Evolutionary conservation across 1,139 yeast genomes (phyloP), one percentile per base, ranked within the genome.

Genomic region (Insectozyma bohioensis): DNA sequence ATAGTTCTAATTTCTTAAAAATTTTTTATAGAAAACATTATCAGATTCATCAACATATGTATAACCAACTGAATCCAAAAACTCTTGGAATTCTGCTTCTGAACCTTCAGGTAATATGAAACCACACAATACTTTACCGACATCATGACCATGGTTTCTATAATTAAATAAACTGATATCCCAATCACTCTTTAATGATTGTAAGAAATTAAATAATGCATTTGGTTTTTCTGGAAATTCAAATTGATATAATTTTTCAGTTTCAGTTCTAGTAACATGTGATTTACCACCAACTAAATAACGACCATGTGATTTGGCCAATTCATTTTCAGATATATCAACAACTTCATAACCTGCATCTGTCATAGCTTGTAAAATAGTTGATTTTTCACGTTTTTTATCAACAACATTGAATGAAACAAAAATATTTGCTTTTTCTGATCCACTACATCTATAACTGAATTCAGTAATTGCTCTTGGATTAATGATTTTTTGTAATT

Each of bases 201-300:
- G 74, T 49, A 92, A 72, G 61, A 92, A 92, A 39, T 76, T 82
- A 33, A 83, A 77, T 49, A 92, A 70, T 1, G 98, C 97, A 26
- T 96, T 95, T 1, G 97, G 97, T 50, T 94, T 80, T 56, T 92
- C 99, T 9, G 99, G 99, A 68, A 92, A 94, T 59, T 88, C 97
- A 51, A 92, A 92, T 35, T 85, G 76, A 47, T 80, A 78, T 28
- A 92, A 62, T 48, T 83, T 78, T 59, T 92, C 99, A 43, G 85
- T 72, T 19, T 75, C 67, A 12, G 38, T 26, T 24, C 35, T 36
- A 19, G 32, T 17, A 13, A 20, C 23, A 5, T 32, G 37, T n/a
- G 61, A 49, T 39, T 84, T 80, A 37, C 98, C 98, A 37, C 98
- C 98, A 17, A 92, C 95, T 43, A 92, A 69, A 56, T 94, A 94